Base-by-base conservation (phyloP, 1,139 yeast genomes). In the Pichia norvegensis region DNA sequence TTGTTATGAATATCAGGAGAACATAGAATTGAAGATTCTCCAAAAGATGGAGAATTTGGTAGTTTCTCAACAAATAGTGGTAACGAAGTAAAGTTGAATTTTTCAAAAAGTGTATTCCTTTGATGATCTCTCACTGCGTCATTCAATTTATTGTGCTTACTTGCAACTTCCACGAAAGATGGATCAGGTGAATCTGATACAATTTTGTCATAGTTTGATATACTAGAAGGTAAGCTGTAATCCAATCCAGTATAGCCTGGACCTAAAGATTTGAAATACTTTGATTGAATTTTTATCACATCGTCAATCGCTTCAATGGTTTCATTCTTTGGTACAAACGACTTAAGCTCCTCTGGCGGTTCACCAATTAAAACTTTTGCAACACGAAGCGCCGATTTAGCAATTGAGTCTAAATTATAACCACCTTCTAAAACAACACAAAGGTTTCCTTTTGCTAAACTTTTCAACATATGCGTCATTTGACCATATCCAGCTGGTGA, bases 351-450 rank as follows among this genome's bases (percentile, higher is more conserved):
- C 49, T 85, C 95, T 0, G 98, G 97, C 4, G 97, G 95, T 60
- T 92, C 98, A 4, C 98, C 98, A 29, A 94, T 74, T 43, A 94
- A 69, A 0, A 86, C 94, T 61, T 88, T 88, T 9, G 97, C 85
- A 2, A 92, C 97, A 0, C 95, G 94, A 44, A 92, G 68, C 0
- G 98, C 98, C 54, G 95, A 84, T 43, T 78, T 79, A 35, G 96
- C 86, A 54, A 88, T 92, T 1, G 97, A 79, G 56, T 88, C 95
- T 50, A 94, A 70, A 60, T 88, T 92, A 63, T 94, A 94, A 1
- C 99, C 99, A 52, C 99, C 98, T 70, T 94, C 99, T 42, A 94
- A 70, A 9, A 88, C 84, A 4, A 88, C 97, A 38, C 95, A 87
- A 42, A 92, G 60, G 56, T 85, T 85, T 2, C 98, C 98, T 55